These are phyloP conservation scores for Solanum aculeatissimum DNA, from an alignment of 305 asterid genomes.

Conservation along the genomic window DNA sequence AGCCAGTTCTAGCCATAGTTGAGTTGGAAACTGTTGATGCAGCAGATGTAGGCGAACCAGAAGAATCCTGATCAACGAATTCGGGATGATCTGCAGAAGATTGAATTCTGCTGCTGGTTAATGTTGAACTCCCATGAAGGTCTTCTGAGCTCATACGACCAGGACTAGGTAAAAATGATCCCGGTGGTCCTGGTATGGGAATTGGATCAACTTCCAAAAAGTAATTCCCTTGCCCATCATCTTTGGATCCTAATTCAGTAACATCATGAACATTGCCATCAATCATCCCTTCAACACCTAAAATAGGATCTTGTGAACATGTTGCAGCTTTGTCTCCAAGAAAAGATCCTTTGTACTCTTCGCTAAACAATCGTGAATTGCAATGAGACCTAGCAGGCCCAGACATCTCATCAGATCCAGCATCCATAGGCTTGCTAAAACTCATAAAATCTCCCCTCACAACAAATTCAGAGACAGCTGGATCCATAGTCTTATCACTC, in stretches of 20 bases:
- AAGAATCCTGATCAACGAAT: slow-evolving; percentile 47
- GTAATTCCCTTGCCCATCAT: slow-evolving; percentile 46
- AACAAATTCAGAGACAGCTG: slow-evolving; percentile 18
- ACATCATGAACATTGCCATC: slow-evolving; percentile 8
- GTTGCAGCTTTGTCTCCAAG: slow-evolving; percentile 10
- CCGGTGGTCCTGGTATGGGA: slow-evolving; percentile 95
- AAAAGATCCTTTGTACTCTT: slow-evolving; percentile 18
- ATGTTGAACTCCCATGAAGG: slow-evolving; percentile 69
- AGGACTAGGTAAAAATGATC: slow-evolving; percentile 90
- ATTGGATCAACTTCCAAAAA: slow-evolving; percentile 73
- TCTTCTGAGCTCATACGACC: slow-evolving; percentile 76
- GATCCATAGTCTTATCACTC: slow-evolving; percentile 22
- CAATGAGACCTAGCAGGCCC: slow-evolving; percentile 20
- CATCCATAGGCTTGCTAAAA: slow-evolving; percentile 37
- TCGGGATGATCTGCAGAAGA: slow-evolving; percentile 72
- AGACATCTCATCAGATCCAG: slow-evolving; percentile 23
- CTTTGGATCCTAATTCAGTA: slow-evolving; percentile 30
- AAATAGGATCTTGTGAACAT: slow-evolving; percentile 27
- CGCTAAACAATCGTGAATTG: slow-evolving; percentile 19
- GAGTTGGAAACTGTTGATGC: slow-evolving; percentile 43
- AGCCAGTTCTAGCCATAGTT: slow-evolving; percentile 34
- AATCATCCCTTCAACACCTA: slow-evolving; percentile 37
- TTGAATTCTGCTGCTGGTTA: slow-evolving; percentile 57
- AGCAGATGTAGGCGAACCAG: slow-evolving; percentile 68
- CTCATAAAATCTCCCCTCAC: slow-evolving; percentile 27